phyloP scores from a whole-genome alignment of 169 alveolate species.

The Plasmodium adleri region DNA sequence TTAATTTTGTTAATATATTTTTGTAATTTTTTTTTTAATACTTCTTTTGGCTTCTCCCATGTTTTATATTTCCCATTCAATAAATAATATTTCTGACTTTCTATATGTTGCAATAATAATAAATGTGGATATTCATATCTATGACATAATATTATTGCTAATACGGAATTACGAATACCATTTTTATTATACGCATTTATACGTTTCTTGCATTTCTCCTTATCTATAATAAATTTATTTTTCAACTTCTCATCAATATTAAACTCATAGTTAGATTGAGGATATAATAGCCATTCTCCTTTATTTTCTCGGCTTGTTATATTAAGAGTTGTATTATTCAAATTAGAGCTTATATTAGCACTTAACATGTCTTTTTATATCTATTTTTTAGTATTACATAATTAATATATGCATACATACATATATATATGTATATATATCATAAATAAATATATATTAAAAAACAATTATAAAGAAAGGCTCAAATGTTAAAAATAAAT shows the following conservation, averaged over 20 bases:
- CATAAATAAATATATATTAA: no score
- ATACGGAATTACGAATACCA: constrained; percentile 82
- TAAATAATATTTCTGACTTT: constrained; percentile 74
- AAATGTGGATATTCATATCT: constrained; percentile 81
- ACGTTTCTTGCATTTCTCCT: constrained; percentile 74
- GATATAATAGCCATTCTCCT: constrained; percentile 44
- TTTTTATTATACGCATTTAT: constrained; percentile 78
- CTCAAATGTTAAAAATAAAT: no score
- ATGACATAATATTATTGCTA: constrained; percentile 84
- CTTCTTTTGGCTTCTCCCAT: constrained; percentile 82
- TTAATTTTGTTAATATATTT: constrained; percentile 74
- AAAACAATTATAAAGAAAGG: no score
- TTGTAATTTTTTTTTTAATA: constrained; percentile 77
- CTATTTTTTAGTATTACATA: no score
- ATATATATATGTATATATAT: no score
- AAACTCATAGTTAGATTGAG: constrained; percentile 55
- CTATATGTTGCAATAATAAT: constrained; percentile 66
- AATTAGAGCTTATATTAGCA: background rate
- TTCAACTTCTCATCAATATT: constrained; percentile 55
- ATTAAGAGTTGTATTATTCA: background rate
- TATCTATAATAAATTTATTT: constrained; percentile 31
- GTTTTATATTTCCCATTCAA: constrained; percentile 83
- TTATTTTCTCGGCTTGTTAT: constrained; percentile 9
- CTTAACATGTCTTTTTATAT: constrained; percentile 4
- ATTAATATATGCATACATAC: no score